These are phyloP conservation scores for Cryphonectria radicalis DNA, from an alignment of 2,329 filamentous ascomycete species.

Conservation along the genomic window DNA sequence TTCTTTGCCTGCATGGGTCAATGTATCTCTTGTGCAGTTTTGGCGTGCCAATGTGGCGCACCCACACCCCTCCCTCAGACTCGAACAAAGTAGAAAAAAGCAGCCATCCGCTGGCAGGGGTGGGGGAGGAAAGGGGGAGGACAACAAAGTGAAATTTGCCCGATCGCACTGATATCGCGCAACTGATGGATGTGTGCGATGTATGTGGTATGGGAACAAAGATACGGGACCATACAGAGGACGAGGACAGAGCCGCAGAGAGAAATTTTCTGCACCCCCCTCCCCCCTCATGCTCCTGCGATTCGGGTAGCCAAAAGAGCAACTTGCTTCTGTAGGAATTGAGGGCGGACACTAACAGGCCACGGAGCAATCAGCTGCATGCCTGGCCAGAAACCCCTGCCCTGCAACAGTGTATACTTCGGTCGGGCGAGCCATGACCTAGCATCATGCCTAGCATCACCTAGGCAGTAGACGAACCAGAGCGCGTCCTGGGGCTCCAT, in stretches of 20 bases:
- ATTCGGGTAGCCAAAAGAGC: constrained; percentile 4
- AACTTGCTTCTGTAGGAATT: constrained; percentile 11
- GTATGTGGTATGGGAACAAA: constrained; percentile 1
- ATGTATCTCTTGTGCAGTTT: constrained; percentile 22
- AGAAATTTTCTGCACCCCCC: constrained; percentile 12
- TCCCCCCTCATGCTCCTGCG: neutral
- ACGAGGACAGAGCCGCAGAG: constrained; percentile 22
- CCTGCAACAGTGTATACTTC: constrained; percentile 19
- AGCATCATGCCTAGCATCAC: constrained; percentile 2
- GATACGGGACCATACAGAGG: constrained; percentile 16
- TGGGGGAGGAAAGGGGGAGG: neutral
- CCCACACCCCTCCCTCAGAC: constrained; percentile 17
- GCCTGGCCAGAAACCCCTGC: constrained; percentile 13
- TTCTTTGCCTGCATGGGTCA: constrained; percentile 11
- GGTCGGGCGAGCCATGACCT: constrained; percentile 5
- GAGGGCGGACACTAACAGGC: constrained; percentile 16
- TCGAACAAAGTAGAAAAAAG: constrained; percentile 12
- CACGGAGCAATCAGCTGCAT: constrained; percentile 28
- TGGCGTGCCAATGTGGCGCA: constrained; percentile 22
- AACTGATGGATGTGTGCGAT: constrained; percentile 8
- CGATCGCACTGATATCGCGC: constrained; percentile 19
- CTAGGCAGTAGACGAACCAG: constrained; percentile 20
- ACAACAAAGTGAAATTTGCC: constrained; percentile 13
- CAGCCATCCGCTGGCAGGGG: neutral
- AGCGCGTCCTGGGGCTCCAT: constrained; percentile 17